Evolutionary conservation across 805 yeast genomes (phyloP), one percentile per base, ranked within the genome.

Genomic region (Ogataea corticis): DNA sequence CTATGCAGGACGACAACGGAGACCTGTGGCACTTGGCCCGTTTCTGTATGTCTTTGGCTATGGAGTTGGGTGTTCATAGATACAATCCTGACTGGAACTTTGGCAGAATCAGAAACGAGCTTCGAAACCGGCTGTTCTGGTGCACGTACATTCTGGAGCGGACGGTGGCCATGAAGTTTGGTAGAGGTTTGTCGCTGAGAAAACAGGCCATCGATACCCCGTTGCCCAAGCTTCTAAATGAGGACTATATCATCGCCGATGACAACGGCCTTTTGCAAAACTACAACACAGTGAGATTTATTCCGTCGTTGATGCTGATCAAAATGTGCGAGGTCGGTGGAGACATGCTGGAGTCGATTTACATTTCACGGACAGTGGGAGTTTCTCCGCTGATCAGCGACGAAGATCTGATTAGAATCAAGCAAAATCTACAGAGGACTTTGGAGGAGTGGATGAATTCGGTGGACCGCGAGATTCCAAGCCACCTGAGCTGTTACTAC

Each of bases 151-250:
- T 52, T 3, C 46, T 54, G 12, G 62, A 58, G 16, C 48, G 62
- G 25, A 48, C 51, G n/a, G 55, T 58, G 17, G 60, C 62, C 4
- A 54, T 57, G 62, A 54, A 51, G 45, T 51, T 50, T 34, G 57
- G 59, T n/a, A 47, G 60, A 33, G 58, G 62, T 2, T 41, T 58
- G 9, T 57, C 61, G 12, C 35, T 57, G 19, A 35, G 62, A 33
- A 57, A 50, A 18, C 59, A 56, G 36, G 61, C 62, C 17, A 57
- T 57, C 21, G 61, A 58, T 42, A 52, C 62, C 0, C 60, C 62
- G 9, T 34, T 57, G 18, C 62, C 62, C 2, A 48, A 46, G 29
- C 33, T 57, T 7, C 18, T 46, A n/a, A 45, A 43, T 12, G 56
- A 52, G 18, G 62, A 58, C 30, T 45, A 48, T 31, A 45, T 47